Conservation (phyloP, 352 stramenopile genomes). For the Pythium guiyangense region DNA sequence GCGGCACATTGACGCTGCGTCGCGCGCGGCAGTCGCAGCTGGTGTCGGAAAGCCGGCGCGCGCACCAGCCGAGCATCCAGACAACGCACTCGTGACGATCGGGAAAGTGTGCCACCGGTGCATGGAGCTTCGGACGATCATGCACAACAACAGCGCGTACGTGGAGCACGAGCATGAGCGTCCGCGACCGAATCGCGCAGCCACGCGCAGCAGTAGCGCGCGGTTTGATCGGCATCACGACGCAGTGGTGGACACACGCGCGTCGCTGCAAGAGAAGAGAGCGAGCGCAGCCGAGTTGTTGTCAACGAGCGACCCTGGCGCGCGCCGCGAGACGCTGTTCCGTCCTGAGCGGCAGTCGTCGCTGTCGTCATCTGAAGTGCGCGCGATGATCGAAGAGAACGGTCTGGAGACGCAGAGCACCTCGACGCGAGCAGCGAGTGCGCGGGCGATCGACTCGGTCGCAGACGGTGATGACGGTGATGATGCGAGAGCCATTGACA, state of each 20-base stretch:
- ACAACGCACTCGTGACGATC: conserved; percentile 23
- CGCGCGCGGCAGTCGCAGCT: background rate
- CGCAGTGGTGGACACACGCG: background rate
- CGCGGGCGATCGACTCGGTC: background rate
- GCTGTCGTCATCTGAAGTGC: conserved; percentile 24
- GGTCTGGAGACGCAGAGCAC: background rate
- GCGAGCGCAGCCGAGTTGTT: background rate
- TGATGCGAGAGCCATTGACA: background rate
- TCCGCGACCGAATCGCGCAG: background rate
- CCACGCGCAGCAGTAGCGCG: too few relatives aligned
- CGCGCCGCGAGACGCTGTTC: background rate
- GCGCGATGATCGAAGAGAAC: conserved; percentile 10
- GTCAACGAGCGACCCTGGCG: background rate
- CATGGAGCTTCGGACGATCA: conserved; percentile 40
- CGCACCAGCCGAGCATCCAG: background rate
- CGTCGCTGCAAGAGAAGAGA: background rate
- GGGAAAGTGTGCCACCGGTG: conserved; percentile 62
- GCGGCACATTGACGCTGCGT: background rate
- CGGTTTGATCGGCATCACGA: background rate
- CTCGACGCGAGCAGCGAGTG: background rate
- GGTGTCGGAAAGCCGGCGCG: background rate
- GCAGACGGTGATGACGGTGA: background rate
- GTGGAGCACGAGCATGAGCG: conserved; percentile 9
- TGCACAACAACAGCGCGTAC: conserved; percentile 26
- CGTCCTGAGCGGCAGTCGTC: conserved; percentile 11